Evolutionary conservation across 1,284 basidiomycete species (phyloP).

Genomic region (Fomitopsis betulina): DNA sequence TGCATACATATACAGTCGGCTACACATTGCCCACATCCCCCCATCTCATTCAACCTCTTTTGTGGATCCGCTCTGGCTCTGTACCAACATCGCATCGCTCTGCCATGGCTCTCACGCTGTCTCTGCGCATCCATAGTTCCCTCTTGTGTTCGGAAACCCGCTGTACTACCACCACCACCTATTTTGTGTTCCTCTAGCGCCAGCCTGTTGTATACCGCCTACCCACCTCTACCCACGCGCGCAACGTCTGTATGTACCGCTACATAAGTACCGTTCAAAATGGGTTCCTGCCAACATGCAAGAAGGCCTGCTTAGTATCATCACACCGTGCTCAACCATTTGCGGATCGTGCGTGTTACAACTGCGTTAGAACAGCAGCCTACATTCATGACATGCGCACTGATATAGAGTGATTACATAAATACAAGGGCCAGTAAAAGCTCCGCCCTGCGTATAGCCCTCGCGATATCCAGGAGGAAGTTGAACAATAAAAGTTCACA

Average conservation of each 20-base stretch:
- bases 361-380: too few relatives aligned
- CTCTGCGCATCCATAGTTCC: background rate
- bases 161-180: background rate
- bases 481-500: too few relatives aligned
- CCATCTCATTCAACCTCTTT: background rate
- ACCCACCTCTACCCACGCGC: background rate
- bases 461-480: too few relatives aligned
- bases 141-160: background rate
- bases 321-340: too few relatives aligned
- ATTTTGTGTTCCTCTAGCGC: background rate
- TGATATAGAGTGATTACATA: too few relatives aligned
- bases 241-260: background rate
- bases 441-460: too few relatives aligned
- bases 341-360: too few relatives aligned
- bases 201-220: slow-evolving; percentile 1
- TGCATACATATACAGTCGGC: background rate
- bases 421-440: too few relatives aligned
- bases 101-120: background rate
- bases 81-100: slow-evolving; percentile 2
- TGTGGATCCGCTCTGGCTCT: background rate
- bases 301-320: too few relatives aligned
- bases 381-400: too few relatives aligned
- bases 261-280: too few relatives aligned
- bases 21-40: background rate
- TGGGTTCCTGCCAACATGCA: too few relatives aligned